A percentile compares a stretch with the other conserved stretches of the same genome.
These are phyloP conservation scores for Fusarium anthophilum DNA, from an alignment of 2,329 filamentous ascomycete genomes.

Conservation along the genomic window DNA sequence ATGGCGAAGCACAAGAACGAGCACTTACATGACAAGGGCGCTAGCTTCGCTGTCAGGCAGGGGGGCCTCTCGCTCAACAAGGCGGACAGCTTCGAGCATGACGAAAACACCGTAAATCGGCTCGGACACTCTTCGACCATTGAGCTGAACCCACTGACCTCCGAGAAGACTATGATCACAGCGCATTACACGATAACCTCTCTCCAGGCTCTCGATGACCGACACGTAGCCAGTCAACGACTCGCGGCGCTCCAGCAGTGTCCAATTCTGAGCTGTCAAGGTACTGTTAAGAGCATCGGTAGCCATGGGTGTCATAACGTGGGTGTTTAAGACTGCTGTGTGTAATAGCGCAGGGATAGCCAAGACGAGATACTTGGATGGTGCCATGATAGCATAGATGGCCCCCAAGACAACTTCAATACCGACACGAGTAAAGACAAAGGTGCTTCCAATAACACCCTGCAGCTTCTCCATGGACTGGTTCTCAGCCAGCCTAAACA, in stretches of 20 bases:
- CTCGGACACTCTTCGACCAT: slow-evolving; percentile 71
- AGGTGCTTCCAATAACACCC: slow-evolving; percentile 65
- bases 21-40: slow-evolving; percentile 83
- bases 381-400: slow-evolving; percentile 72
- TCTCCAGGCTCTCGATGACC: slow-evolving; percentile 78
- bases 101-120: slow-evolving; percentile 97
- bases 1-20: background rate
- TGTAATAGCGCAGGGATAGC: slow-evolving; percentile 79
- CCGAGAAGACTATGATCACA: slow-evolving; percentile 95
- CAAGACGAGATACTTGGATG: slow-evolving; percentile 73
- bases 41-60: slow-evolving; percentile 72
- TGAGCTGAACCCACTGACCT: slow-evolving; percentile 80
- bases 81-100: slow-evolving; percentile 89
- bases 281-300: slow-evolving; percentile 72
- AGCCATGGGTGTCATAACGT: slow-evolving; percentile 70
- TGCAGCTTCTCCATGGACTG: slow-evolving; percentile 53
- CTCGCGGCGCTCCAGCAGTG: slow-evolving; percentile 82
- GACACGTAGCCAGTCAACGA: slow-evolving; percentile 93
- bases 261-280: slow-evolving; percentile 73
- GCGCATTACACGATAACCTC: slow-evolving; percentile 82
- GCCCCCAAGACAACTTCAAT: slow-evolving; percentile 74
- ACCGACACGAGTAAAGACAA: slow-evolving; percentile 75
- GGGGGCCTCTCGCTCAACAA: slow-evolving; percentile 70
- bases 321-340: slow-evolving; percentile 76
- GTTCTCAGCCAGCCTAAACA: slow-evolving; percentile 66